Evolutionary conservation across 805 yeast species (phyloP), one percentile per base, ranked within the genome.

Genomic region (Candida ovalis): DNA sequence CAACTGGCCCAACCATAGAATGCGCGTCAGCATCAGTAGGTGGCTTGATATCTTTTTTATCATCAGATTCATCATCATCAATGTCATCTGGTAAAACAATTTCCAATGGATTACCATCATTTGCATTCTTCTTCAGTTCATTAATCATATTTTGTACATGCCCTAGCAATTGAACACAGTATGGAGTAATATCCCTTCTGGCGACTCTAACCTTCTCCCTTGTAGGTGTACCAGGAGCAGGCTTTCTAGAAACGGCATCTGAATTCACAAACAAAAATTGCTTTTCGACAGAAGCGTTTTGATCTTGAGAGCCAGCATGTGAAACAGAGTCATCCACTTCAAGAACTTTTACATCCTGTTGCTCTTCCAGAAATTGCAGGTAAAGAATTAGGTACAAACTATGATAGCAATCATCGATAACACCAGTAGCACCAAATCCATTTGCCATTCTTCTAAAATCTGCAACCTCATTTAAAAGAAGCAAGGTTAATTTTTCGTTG

Each of bases 371-470:
- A 39, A 67, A 6, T 61, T 57, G 38, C 9, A 52, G 42, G 40
- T 64, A 84, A 8, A 85, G 60, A 46, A 70, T 71, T 58, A 88
- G 64, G 57, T 74, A 88, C 0, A 85, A 61, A 7, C 84, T 76
- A 32, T 82, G 81, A 51, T 79, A 79, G 0, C 88, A 77, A 52
- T 88, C 94, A 63, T 88, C 96, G 46, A 86, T 77, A 33, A 77
- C 64, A 0, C 88, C 80, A 0, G 94, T 86, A 2, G 94, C 81
- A 0, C 90, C 92, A 62, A 83, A 84, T 0, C 95, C 95, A 61
- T 84, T 86, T 51, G 89, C 88, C 67, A 85, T 74, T 50, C 84
- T 77, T 52, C 88, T 74, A 57, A 86, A 72, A 43, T 84, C 91
- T 15, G 75, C 71, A 9, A 79, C 61, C 21, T 82, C 82, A 47